Evolutionary conservation across 371 early-diverging fungal species (phyloP), one percentile per base, ranked within the genome.

Genomic region (Syncephalastrum racemosum): DNA sequence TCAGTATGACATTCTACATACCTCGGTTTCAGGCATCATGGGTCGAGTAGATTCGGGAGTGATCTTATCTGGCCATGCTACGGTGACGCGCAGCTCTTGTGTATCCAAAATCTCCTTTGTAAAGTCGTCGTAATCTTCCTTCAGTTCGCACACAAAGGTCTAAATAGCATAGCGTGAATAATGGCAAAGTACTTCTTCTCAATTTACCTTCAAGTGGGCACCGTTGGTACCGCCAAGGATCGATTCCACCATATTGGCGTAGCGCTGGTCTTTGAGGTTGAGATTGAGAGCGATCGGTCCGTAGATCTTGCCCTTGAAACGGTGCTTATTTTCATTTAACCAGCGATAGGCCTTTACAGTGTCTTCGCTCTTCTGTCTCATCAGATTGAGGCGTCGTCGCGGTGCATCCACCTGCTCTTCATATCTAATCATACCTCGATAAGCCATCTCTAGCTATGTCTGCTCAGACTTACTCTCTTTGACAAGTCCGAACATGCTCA

Each of bases 91-190:
- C 57, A 84, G 69, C 10, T 64, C 67, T 57, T 60, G 60, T 16
- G 66, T 62, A 62, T 93, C 92, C 52, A 86, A 70, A 8, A 86
- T 54, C 59, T 86, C 80, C 4, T 68, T 55, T 0, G 86, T 84
- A 25, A 96, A 76, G 4, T 59, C 46, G 4, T 77, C 46, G 70
- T 95, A 97, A 67, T 97, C 97, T 39, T 79, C 82, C 53, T 87
- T 62, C 15, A 77, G 74, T 66, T 91, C 90, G 50, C 87, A 85
- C 10, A 95, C 85, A 73, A 94, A 93, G 0, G 82, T 82, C 86
- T 92, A 79, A 24, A 59, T 49, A 15, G 41, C 31, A 46, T 3
- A 3, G 4, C 14, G 25, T 50, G 2, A 53, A 16, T 27, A 23
- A 53, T 22, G 47, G 44, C 15, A 54, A 24, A 36, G 12, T 16